Base-by-base conservation (phyloP, 305 asterid species). In the Fraxinus dipetala region DNA sequence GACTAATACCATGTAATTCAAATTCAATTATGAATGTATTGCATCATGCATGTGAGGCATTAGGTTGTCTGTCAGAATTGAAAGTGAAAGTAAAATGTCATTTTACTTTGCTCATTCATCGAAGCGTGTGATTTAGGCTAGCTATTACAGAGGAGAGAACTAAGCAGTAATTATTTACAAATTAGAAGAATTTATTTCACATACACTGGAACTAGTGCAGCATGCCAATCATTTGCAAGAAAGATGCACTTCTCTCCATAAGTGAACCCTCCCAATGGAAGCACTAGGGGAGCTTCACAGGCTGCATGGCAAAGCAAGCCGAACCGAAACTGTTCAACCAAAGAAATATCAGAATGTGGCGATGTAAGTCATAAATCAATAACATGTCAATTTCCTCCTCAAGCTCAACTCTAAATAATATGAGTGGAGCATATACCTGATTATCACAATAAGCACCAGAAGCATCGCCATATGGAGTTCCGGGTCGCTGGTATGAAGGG, bases 181-280 rank as follows among this genome's bases (percentile, higher is more conserved):
- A 82, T 79, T 43, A 56, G 78, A 81, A 34, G 31, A 74, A 83
- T n/a, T 78, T 34, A 80, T n/a, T 79, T 78, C 31, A 87, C 98
- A 7, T 92, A 96, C 99, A 94, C 91, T 16, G 99, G 99, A 86
- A 96, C 98, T 40, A 96, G 93, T 85, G 95, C 93, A 83, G 99
- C 98, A 80, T 94, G 99, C 99, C 99, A 96, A 74, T 96, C 99
- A 81, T 96, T 96, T 78, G 98, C 98, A 81, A 96, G 90, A 89
- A 96, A 96, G 74, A 96, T 75, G 85, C 98, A 96, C 56, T 96
- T 92, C 86, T 96, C 97, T 79, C 98, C 98, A 32, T 94, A 96
- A 30, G 96, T 94, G 88, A 86, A 94, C 51, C 99, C 99, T 85
- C 99, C 98, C 70, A 96, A 78, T 5, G 95, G 94, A 85, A 96